Percentiles rank a stretch among this genome's conserved stretches.
phyloP scores from a whole-genome alignment of 2,329 filamentous ascomycete genomes.

The Talaromyces sp. region DNA sequence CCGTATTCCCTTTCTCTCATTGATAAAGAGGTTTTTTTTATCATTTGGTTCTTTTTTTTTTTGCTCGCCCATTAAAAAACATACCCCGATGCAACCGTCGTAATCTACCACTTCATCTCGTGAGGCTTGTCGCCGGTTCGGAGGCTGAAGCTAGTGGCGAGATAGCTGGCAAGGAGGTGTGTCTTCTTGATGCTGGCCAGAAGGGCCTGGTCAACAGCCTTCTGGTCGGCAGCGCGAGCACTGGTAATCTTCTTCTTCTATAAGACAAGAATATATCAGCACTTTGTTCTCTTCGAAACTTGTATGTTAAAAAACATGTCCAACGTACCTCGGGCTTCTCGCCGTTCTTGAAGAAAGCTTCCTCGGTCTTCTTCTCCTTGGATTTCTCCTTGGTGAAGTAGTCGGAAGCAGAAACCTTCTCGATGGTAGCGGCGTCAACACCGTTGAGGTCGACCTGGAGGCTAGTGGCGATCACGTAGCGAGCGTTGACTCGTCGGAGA shows the following conservation, averaged over 20 bases:
- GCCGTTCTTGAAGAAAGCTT: constrained; percentile 98
- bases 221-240: constrained; percentile 93
- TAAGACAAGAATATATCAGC: constrained; percentile 16
- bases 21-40: constrained; percentile 12
- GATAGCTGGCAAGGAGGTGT: constrained; percentile 87
- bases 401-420: constrained; percentile 81
- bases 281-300: neutral
- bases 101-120: constrained; percentile 95
- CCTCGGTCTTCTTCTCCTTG: constrained; percentile 90
- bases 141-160: constrained; percentile 93
- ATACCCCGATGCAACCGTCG: constrained; percentile 30
- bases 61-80: constrained; percentile 33
- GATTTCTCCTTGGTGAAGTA: constrained; percentile 97
- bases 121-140: constrained; percentile 99
- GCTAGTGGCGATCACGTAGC: constrained; percentile 48
- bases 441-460: constrained; percentile 59
- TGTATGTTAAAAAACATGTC: neutral
- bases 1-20: constrained; percentile 18
- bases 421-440: constrained; percentile 64
- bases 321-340: constrained; percentile 88
- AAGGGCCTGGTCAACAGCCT: constrained; percentile 95
- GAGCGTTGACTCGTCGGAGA: constrained; percentile 64
- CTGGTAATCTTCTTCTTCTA: constrained; percentile 96
- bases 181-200: constrained; percentile 98
- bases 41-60: constrained; percentile 12